Percentiles rank a stretch among this genome's conserved stretches.
Conservation (phyloP, 306 rosid species). For the Sindora glabra region DNA sequence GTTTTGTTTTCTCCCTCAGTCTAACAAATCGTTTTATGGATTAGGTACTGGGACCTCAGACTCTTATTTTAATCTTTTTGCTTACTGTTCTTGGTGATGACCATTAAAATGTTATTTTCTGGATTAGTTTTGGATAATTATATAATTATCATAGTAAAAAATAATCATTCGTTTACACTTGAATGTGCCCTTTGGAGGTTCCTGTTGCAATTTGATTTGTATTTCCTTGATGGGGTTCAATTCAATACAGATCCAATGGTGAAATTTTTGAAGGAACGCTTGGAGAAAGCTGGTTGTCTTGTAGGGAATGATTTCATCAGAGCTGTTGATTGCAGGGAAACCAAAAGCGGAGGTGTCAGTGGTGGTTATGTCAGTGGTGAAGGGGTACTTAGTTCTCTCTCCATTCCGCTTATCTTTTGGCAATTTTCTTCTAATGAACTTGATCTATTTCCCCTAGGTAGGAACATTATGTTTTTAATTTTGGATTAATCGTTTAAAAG, state of each 20-base stretch:
- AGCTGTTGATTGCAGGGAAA: slow-evolving; percentile 39
- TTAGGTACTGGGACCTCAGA: not conserved
- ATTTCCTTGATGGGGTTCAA: not conserved
- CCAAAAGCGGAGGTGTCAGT: slow-evolving; percentile 42
- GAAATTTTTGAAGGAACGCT: slow-evolving; percentile 53
- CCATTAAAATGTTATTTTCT: not conserved
- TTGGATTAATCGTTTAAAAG: too few relatives aligned
- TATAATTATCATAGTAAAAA: not conserved
- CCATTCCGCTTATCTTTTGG: not conserved
- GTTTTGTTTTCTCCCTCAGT: not conserved
- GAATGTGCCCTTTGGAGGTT: not conserved
- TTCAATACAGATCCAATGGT: slow-evolving; percentile 50
- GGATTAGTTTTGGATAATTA: not conserved
- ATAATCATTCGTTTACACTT: not conserved
- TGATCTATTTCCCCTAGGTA: not conserved
- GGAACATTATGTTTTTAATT: not conserved
- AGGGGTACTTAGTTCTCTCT: slow-evolving; percentile 48
- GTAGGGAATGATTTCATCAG: slow-evolving; percentile 49
- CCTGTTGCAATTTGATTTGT: not conserved
- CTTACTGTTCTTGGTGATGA: not conserved
- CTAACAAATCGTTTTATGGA: not conserved
- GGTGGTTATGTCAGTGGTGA: slow-evolving; percentile 62
- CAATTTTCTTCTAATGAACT: not conserved
- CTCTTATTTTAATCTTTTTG: not conserved
- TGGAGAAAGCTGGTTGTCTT: slow-evolving; percentile 69